Evolutionary conservation across 2,329 filamentous ascomycete genomes (phyloP).

Genomic region (Sphaerulina vaccinii): DNA sequence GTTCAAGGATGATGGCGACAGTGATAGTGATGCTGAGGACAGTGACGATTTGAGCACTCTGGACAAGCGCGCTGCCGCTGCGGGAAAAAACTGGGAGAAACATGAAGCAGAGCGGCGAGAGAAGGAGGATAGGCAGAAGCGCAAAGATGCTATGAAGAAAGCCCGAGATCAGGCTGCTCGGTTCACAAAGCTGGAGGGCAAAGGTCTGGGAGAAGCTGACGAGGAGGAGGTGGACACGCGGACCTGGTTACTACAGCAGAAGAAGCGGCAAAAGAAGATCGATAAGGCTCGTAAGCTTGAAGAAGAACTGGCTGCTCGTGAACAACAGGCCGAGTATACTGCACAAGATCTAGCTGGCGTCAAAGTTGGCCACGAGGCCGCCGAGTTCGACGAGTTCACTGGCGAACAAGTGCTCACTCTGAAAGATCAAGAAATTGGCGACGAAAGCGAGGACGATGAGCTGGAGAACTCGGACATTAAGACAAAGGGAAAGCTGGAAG

Average conservation of each 20-base stretch:
- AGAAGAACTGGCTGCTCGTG: constrained; percentile 73
- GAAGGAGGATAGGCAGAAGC: constrained; percentile 76
- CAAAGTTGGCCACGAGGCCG: constrained; percentile 84
- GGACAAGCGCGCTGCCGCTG: constrained; percentile 72
- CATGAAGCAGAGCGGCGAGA: constrained; percentile 66
- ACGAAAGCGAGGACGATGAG: constrained; percentile 81
- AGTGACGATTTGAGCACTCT: constrained; percentile 74
- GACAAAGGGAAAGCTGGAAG: constrained; percentile 69
- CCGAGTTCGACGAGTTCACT: constrained; percentile 70
- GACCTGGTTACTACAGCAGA: constrained; percentile 82
- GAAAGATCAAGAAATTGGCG: constrained; percentile 86
- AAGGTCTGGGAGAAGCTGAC: constrained; percentile 77
- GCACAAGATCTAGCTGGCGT: constrained; percentile 84
- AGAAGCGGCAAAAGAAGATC: constrained; percentile 92
- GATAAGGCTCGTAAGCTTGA: constrained; percentile 67
- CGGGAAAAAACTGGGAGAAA: constrained; percentile 72
- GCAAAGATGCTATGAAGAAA: constrained; percentile 79
- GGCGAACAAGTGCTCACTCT: constrained; percentile 87
- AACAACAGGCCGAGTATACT: constrained; percentile 72
- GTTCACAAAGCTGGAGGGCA: constrained; percentile 72
- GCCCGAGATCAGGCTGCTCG: constrained; percentile 81
- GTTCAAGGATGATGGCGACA: constrained; percentile 54
- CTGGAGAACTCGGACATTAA: constrained; percentile 73
- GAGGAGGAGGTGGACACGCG: constrained; percentile 69
- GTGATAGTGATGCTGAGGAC: constrained; percentile 37